Evolutionary conservation across 129 eudicot species (phyloP).

Genomic region (Rutidosis leptorrhynchoides): DNA sequence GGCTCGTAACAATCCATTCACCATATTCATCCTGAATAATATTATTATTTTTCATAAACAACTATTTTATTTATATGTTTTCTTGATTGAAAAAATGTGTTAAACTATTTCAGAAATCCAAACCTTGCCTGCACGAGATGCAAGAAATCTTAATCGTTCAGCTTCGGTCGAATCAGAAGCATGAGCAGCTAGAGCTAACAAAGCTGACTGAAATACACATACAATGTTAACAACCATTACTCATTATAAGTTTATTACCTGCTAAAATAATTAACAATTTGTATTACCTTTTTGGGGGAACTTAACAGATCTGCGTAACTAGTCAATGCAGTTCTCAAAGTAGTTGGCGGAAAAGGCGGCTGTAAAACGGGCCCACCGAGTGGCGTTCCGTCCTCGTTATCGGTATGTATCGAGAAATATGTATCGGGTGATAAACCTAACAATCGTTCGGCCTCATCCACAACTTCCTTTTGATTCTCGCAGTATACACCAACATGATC

Average conservation of each 20-base stretch:
- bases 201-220: constrained; percentile 57
- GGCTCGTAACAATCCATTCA: constrained; percentile 78
- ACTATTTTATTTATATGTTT: background rate
- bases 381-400: constrained; percentile 74
- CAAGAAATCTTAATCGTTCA: constrained; percentile 76
- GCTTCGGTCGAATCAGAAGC: constrained; percentile 93
- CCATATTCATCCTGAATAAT: constrained; percentile 87
- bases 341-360: constrained; percentile 93
- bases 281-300: constrained; percentile 86
- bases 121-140: constrained; percentile 96
- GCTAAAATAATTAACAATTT: background rate
- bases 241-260: background rate
- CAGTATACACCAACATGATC: constrained; percentile 98
- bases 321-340: constrained; percentile 74
- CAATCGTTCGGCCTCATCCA: constrained; percentile 78
- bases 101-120: constrained; percentile 1
- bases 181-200: constrained; percentile 84
- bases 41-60: background rate
- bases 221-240: background rate
- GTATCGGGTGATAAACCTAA: constrained; percentile 64
- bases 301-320: constrained; percentile 75
- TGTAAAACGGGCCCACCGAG: constrained; percentile 63
- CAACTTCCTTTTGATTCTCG: constrained; percentile 72
- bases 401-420: constrained; percentile 76
- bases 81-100: background rate